phyloP scores from a whole-genome alignment of 1,284 basidiomycete species.

The Mycena sp. region DNA sequence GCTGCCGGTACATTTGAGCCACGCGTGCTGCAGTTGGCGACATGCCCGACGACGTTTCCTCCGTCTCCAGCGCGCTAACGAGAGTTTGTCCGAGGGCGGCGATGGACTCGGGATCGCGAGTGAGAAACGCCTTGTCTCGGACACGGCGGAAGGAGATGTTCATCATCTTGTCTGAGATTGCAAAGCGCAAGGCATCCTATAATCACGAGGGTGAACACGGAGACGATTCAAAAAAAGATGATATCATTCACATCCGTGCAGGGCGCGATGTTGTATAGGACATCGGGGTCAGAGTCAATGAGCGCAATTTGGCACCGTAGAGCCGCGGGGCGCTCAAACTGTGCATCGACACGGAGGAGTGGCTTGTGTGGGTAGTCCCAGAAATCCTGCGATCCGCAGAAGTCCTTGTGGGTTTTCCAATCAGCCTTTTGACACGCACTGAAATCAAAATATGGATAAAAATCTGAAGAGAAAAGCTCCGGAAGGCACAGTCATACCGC shows the following conservation, averaged over 20 bases:
- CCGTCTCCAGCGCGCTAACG: not conserved
- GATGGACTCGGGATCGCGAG: slow-evolving; percentile 9
- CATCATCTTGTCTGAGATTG: slow-evolving; percentile 14
- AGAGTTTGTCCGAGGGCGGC: slow-evolving; percentile 5
- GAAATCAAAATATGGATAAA: not conserved
- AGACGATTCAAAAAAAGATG: not conserved
- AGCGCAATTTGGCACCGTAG: slow-evolving; percentile 17
- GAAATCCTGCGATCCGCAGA: slow-evolving; percentile 19
- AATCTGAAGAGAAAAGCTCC: not conserved
- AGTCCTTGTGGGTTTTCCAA: slow-evolving; percentile 21
- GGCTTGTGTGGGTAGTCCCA: slow-evolving; percentile 21
- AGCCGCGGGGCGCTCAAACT: slow-evolving; percentile 13
- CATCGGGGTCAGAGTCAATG: slow-evolving; percentile 13
- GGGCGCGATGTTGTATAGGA: slow-evolving; percentile 8
- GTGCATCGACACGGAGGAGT: slow-evolving; percentile 5
- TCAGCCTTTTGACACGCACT: slow-evolving; percentile 18
- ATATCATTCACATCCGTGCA: slow-evolving; percentile 4
- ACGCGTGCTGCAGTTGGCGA: not conserved
- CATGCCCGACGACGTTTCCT: not conserved
- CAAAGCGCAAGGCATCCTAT: slow-evolving; percentile 12
- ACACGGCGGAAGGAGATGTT: slow-evolving; percentile 15
- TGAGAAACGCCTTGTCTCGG: slow-evolving; percentile 19
- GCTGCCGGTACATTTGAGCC: not conserved
- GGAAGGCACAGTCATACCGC: not conserved
- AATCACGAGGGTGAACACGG: not conserved